Percentiles rank a stretch among this genome's conserved stretches.
Evolutionary conservation across 164 flowering plant species (phyloP).

Genomic region (Vitis riparia): DNA sequence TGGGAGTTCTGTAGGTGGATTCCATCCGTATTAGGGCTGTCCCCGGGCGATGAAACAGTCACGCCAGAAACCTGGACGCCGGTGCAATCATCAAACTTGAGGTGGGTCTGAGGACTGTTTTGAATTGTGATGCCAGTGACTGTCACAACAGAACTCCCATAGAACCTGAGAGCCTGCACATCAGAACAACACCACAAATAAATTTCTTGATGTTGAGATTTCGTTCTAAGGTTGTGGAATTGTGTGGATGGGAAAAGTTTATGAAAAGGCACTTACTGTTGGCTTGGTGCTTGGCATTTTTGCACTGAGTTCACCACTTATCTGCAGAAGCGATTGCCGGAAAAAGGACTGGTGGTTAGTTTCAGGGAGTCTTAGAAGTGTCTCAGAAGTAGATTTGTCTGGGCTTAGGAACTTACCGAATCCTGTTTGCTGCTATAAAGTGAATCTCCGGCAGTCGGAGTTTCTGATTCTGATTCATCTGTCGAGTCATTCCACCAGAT

Average conservation of each 20-base stretch:
- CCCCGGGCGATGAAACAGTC: constrained; percentile 51
- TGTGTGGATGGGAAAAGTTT: neutral
- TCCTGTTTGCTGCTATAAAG: neutral
- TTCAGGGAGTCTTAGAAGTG: neutral
- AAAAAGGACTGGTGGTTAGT: neutral
- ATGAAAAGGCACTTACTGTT: constrained; percentile 38
- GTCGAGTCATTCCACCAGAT: constrained; percentile 47
- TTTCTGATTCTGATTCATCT: constrained; percentile 6
- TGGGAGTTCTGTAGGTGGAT: constrained; percentile 70
- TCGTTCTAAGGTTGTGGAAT: neutral
- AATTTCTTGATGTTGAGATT: too few species aligned
- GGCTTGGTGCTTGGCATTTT: constrained; percentile 59
- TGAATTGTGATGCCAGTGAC: constrained; percentile 60
- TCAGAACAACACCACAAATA: neutral
- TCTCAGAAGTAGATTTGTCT: neutral
- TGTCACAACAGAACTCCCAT: constrained; percentile 46
- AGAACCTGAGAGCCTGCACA: constrained; percentile 61
- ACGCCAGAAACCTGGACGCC: constrained; percentile 41
- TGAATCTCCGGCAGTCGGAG: neutral
- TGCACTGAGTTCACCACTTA: constrained; percentile 9
- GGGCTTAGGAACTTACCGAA: constrained; percentile 2
- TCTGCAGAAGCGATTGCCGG: constrained; percentile 8
- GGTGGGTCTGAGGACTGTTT: constrained; percentile 64
- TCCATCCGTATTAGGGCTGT: constrained; percentile 78
- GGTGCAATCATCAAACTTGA: constrained; percentile 55